Evolutionary conservation across 257 asterid species (phyloP), one percentile per base, ranked within the genome.

Genomic region (Leonotis leonurus): DNA sequence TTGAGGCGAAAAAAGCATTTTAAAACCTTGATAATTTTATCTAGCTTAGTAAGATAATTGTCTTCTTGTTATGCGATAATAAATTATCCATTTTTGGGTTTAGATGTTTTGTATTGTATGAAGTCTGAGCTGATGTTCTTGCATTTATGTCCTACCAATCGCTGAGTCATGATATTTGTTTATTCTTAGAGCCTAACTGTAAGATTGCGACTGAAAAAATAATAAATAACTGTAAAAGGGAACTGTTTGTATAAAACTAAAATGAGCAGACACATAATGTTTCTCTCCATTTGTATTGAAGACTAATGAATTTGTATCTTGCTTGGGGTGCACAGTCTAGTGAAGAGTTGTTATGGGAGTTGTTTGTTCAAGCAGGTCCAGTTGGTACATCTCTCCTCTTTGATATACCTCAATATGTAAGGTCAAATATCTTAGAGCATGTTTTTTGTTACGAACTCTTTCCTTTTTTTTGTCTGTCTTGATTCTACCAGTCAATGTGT

Each of bases 341-440:
- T 56, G 98, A 91, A 73, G 98, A 88, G 81, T 73, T 88, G 56
- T 70, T 91, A 6, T 91, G 98, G 95, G 98, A 88, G 79, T 65
- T 91, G 67, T 86, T 91, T 72, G 96, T 91, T 69, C 98, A 88
- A 80, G 98, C 96, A 17, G 96, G 98, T 36, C 95, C 98, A 24
- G 96, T 91, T 60, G 96, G 98, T 91, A 77, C 6, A 85, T 72
- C 67, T 35, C 48, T 48, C 56, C 22, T n/a, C 48, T 33, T 21
- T 33, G 22, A 18, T 36, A n/a, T 14, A 36, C 17, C 32, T 40
- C 36, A 48, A 46, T 8, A 27, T 52, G 39, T 51, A 8, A 49
- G n/a, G 8, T 18, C 13, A 56, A 16, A n/a, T 37, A 36, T 12
- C 24, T 55, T 22, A 18, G 49, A 25, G 10, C 17, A 41, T 3